A percentile compares a stretch with the other conserved stretches of the same genome.
Conservation (phyloP, 2,329 filamentous ascomycete species). For the Annulohypoxylon truncatum region DNA sequence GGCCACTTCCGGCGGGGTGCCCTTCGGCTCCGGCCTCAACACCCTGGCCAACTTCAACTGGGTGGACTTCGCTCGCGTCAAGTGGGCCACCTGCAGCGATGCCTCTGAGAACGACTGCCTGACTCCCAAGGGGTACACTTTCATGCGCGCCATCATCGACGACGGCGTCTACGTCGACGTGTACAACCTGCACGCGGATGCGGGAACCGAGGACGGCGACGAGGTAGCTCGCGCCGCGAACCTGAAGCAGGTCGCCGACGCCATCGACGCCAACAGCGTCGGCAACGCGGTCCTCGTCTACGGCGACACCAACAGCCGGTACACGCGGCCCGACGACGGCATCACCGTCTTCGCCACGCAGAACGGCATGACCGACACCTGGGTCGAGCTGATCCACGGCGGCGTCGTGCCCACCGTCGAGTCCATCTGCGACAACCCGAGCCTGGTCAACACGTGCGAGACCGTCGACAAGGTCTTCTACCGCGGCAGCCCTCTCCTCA, state of each 20-base stretch:
- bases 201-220: constrained; percentile 66
- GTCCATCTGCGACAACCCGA: constrained; percentile 68
- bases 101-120: constrained; percentile 69
- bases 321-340: constrained; percentile 67
- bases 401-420: constrained; percentile 60
- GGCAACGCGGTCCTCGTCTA: constrained; percentile 73
- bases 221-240: constrained; percentile 67
- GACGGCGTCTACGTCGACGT: constrained; percentile 68
- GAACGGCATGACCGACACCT: constrained; percentile 67
- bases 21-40: constrained; percentile 73
- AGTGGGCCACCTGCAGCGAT: constrained; percentile 70
- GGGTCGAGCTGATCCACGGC: constrained; percentile 65
- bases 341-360: constrained; percentile 62
- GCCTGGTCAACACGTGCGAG: constrained; percentile 66
- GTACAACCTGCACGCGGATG: constrained; percentile 76
- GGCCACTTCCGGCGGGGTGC: constrained; percentile 72
- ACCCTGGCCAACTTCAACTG: constrained; percentile 69
- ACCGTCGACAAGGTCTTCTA: constrained; percentile 76
- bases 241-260: constrained; percentile 67
- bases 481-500: constrained; percentile 61
- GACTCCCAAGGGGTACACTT: constrained; percentile 77
- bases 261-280: constrained; percentile 65
- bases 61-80: constrained; percentile 65
- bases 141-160: constrained; percentile 68
- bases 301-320: constrained; percentile 74